A percentile compares a stretch with the other conserved stretches of the same genome.
These are phyloP conservation scores for Aspergillus bertholletiae DNA, from an alignment of 495 filamentous ascomycete genomes.

Conservation along the genomic window DNA sequence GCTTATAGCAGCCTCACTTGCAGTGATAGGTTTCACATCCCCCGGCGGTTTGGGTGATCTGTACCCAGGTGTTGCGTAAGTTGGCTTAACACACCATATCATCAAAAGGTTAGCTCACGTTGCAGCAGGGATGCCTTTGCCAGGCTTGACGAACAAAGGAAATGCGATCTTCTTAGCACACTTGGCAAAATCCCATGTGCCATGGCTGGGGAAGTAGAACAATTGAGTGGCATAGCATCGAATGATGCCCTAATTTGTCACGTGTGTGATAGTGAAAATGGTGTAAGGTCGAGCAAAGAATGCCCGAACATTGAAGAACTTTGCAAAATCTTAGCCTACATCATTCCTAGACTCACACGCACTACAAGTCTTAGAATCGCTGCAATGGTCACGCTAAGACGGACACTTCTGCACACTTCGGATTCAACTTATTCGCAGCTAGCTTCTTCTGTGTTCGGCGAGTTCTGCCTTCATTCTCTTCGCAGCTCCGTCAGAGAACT, in stretches of 20 bases:
- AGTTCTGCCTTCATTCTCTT: conserved; percentile 77
- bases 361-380: conserved; percentile 61
- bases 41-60: conserved; percentile 22
- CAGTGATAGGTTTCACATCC: conserved; percentile 16
- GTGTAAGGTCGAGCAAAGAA: conserved; percentile 18
- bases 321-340: conserved; percentile 49
- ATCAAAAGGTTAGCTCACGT: conserved; percentile 12
- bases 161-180: conserved; percentile 28
- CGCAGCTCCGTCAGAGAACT: conserved; percentile 82
- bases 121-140: conserved; percentile 22
- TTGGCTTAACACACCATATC: conserved; percentile 7
- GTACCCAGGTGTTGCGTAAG: conserved; percentile 28
- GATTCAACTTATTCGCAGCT: conserved; percentile 59
- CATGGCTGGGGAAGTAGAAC: conserved; percentile 24
- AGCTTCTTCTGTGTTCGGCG: conserved; percentile 59
- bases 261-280: conserved; percentile 29
- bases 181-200: conserved; percentile 46
- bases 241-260: conserved; percentile 32
- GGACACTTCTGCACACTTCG: conserved; percentile 61
- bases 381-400: conserved; percentile 68
- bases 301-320: conserved; percentile 38
- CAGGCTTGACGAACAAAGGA: conserved; percentile 23
- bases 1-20: conserved; percentile 17
- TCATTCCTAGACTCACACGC: conserved; percentile 57
- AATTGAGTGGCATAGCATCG: conserved; percentile 11